Base-by-base conservation (phyloP, 805 yeast genomes). In the Candida endomychidarum region DNA sequence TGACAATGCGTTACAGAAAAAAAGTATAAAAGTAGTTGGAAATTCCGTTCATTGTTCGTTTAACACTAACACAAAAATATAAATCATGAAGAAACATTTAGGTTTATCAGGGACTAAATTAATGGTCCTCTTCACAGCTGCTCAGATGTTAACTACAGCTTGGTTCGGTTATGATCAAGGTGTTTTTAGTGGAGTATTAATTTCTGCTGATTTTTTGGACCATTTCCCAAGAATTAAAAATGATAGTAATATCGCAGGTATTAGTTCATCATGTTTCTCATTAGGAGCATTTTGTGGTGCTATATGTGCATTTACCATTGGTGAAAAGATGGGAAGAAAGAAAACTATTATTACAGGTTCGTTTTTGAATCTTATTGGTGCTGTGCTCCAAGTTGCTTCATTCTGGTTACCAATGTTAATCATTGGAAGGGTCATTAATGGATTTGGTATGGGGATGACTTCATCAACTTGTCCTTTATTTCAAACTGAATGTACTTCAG, bases 321-420 rank as follows among this genome's bases (percentile, higher is more conserved):
- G 72, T 56, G 75, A 70, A 32, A 49, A 42, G 20, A 47, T 52
- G 30, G 75, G 75, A 32, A 65, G 75, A 60, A 63, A 67, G 50
- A 66, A 68, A 5, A 54, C 63, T 42, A 55, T 70, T 33, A 40
- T 61, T 28, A 26, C 49, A 21, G 74, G 74, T 38, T 60, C 70
- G 22, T 39, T 64, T 5, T 60, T 68, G 34, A 64, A 69, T 36
- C 55, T 65, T 24, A 25, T 67, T 19, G 76, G 76, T 38, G 63
- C 70, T 12, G 42, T 62, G 20, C 59, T 70, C 30, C 66, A 71
- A 18, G 55, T 57, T 10, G 41, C 67, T 28, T 56, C 74, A 1
- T 58, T 58, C 54, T 49, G 59, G 52, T 65, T 30, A 43, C 89
- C 86, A 34, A 90, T 83, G 57, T 80, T 86, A 42, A 78, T 86